Evolutionary conservation across 192 early-diverging fungal species (phyloP), one percentile per base, ranked within the genome.

Genomic region (Coemansia sp.): DNA sequence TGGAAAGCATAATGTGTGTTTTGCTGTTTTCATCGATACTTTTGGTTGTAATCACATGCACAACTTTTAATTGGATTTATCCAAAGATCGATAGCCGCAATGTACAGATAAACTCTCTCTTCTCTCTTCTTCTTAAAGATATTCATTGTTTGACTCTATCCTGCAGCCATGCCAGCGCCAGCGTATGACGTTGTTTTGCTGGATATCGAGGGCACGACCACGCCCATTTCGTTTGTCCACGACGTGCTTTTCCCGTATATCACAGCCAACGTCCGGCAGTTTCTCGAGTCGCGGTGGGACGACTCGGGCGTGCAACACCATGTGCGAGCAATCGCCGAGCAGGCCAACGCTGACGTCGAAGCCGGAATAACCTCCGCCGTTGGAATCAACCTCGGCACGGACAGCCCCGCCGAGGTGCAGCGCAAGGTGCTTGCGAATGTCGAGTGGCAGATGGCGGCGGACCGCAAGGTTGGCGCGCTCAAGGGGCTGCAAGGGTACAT

Each of bases 191-290:
- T 55, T 16, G 76, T 81, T 24, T 49, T 95, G 47, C 75, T 92
- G n/a, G 94, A 95, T 65, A 90, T 95, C 62, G 94, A 97, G 71
- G 95, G 97, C 16, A 99, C 97, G 1, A 98, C 93, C 6, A 96
- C 94, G 1, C 93, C 95, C 16, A 95, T 99, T 28, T 86, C 92
- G 22, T 99, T 97, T 84, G 95, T 99, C 19, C 92, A 94, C 73
- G 92, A 95, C 46, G 83, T 83, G 11, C 73, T 99, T 61, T 99
- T 99, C 57, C 94, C 97, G 14, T 95, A 94, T 69, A 88, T 94
- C 31, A 68, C 68, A 24, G 63, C 74, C 28, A 81, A 87, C 38
- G 60, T 91, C 5, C 23, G 67, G 6, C 58, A 73, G 28, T 99
- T 95, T 55, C 63, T 99, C n/a, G 67, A 81, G 21, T 52, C 65